phyloP scores from a whole-genome alignment of 495 filamentous ascomycete species.

The Tuber borchii region DNA sequence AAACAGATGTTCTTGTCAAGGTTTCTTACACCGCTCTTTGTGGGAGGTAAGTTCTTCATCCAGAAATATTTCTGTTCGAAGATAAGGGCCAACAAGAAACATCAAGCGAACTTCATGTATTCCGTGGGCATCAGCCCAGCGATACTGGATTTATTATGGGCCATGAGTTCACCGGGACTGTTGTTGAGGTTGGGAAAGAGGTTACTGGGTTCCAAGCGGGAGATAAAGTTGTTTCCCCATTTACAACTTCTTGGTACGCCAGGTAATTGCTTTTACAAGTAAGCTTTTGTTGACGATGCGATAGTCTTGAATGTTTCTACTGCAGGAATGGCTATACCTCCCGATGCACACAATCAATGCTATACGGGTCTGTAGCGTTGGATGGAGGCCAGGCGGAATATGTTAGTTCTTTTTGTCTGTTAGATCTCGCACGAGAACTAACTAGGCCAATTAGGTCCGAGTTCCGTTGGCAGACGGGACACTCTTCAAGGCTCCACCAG shows the following conservation, averaged over 20 bases:
- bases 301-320: constrained; percentile 79
- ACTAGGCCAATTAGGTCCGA: constrained; percentile 50
- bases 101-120: constrained; percentile 78
- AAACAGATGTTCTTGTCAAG: constrained; percentile 76
- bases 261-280: neutral
- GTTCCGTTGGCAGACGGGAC: constrained; percentile 81
- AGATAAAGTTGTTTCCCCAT: constrained; percentile 73
- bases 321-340: constrained; percentile 76
- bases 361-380: constrained; percentile 68
- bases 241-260: constrained; percentile 76
- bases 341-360: constrained; percentile 64
- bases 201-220: constrained; percentile 68
- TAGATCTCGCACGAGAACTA: neutral
- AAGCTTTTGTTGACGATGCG: neutral
- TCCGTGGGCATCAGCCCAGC: constrained; percentile 68
- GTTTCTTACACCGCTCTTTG: constrained; percentile 81
- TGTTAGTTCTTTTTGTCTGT: constrained; percentile 41
- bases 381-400: constrained; percentile 91
- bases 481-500: constrained; percentile 66
- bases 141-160: constrained; percentile 65
- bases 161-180: constrained; percentile 75
- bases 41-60: constrained; percentile 61
- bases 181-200: constrained; percentile 59
- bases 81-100: constrained; percentile 5
- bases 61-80: constrained; percentile 6